phyloP scores from a whole-genome alignment of 768 basidiomycete genomes.

The Hygrocybe punicea region DNA sequence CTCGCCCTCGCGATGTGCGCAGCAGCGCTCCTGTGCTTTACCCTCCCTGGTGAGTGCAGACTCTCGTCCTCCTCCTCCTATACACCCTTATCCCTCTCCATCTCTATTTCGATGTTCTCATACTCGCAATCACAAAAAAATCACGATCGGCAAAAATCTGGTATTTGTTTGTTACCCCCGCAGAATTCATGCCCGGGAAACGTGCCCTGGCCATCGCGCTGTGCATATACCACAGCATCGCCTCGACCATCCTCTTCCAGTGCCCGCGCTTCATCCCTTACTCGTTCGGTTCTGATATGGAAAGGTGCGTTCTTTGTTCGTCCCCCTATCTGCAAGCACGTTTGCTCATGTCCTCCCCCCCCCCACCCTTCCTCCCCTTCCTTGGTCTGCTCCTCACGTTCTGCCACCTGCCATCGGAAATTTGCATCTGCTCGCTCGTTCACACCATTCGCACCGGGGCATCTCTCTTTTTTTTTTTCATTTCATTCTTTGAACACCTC shows the following conservation, averaged over 20 bases:
- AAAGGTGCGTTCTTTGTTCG: constrained; percentile 47
- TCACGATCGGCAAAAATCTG: too few species aligned
- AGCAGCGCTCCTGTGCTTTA: constrained; percentile 57
- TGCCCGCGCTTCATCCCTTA: constrained; percentile 78
- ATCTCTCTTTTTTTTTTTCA: too few species aligned
- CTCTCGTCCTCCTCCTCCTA: neutral
- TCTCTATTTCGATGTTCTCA: neutral
- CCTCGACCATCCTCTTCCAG: constrained; percentile 71
- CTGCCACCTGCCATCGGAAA: neutral
- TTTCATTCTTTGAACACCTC: too few species aligned
- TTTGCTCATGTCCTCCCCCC: neutral
- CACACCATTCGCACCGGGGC: too few species aligned
- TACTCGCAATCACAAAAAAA: neutral
- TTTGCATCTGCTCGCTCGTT: too few species aligned
- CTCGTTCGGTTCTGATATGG: constrained; percentile 57
- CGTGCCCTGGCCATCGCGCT: constrained; percentile 75
- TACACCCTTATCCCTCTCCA: neutral
- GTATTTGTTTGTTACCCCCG: too few species aligned
- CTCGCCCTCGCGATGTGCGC: constrained; percentile 60
- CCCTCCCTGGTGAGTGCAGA: constrained; percentile 62
- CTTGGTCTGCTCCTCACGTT: neutral
- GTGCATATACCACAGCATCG: constrained; percentile 69
- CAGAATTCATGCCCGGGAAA: constrained; percentile 86
- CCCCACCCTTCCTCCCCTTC: neutral
- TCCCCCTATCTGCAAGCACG: neutral